These are phyloP conservation scores for carrot (Daucus carota) DNA, from an alignment of 129 eudicot genomes.

Conservation along the genomic window DH1_v3.0 NC_030385.2:5432501-5433000, in stretches of 20 bases:
- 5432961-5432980: conserved; percentile 34
- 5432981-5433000: conserved; percentile 35
- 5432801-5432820: not conserved
- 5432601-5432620: conserved; percentile 42
- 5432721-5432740: not conserved
- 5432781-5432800: not conserved
- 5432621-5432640: conserved; percentile 43
- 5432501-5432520: conserved; percentile 17
- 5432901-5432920: conserved; percentile 32
- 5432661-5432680: conserved; percentile 29
- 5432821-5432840: not conserved
- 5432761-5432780: not conserved
- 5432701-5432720: conserved; percentile 17
- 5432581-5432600: conserved; percentile 44
- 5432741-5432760: not conserved
- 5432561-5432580: conserved; percentile 31
- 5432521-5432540: conserved; percentile 42
- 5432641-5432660: conserved; percentile 37
- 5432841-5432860: conserved; percentile 5
- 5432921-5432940: conserved; percentile 52
- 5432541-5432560: conserved; percentile 32
- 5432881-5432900: conserved; percentile 25
- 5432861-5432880: conserved; percentile 31
- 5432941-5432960: conserved; percentile 45
- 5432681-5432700: conserved; percentile 29